Evolutionary conservation across 2,329 filamentous ascomycete species (phyloP).

Genomic region (Nigrospora oryzae): DNA sequence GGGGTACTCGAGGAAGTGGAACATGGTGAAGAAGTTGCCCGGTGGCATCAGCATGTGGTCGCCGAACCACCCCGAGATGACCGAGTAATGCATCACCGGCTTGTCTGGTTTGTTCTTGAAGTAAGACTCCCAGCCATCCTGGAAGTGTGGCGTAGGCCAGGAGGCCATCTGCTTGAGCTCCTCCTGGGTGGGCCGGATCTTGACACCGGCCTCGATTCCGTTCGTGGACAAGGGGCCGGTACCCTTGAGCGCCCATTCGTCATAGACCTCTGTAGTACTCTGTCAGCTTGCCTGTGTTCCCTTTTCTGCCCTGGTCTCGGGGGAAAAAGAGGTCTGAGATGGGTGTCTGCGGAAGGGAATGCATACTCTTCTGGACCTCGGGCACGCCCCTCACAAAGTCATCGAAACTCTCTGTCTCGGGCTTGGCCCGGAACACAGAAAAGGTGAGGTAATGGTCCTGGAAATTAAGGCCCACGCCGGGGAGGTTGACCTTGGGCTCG

Average conservation of each 20-base stretch:
- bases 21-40: constrained; percentile 78
- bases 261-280: constrained; percentile 44
- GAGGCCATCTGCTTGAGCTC: constrained; percentile 61
- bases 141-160: constrained; percentile 70
- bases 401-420: constrained; percentile 69
- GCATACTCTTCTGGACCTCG: constrained; percentile 55
- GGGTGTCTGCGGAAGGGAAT: accelerated
- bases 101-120: constrained; percentile 81
- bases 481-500: constrained; percentile 61
- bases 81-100: constrained; percentile 78
- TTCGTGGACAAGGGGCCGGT: constrained; percentile 72
- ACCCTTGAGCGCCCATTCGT: constrained; percentile 73
- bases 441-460: constrained; percentile 71
- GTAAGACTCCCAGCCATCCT: constrained; percentile 69
- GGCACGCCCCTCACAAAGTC: constrained; percentile 71
- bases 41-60: constrained; percentile 58
- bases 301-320: no score
- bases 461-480: constrained; percentile 69
- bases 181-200: constrained; percentile 61
- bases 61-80: constrained; percentile 61
- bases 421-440: constrained; percentile 63
- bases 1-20: constrained; percentile 72
- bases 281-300: constrained; percentile 2
- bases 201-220: constrained; percentile 72
- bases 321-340: background rate